phyloP scores from a whole-genome alignment of 345 rosid genomes.

The Ceriops decandra region DNA sequence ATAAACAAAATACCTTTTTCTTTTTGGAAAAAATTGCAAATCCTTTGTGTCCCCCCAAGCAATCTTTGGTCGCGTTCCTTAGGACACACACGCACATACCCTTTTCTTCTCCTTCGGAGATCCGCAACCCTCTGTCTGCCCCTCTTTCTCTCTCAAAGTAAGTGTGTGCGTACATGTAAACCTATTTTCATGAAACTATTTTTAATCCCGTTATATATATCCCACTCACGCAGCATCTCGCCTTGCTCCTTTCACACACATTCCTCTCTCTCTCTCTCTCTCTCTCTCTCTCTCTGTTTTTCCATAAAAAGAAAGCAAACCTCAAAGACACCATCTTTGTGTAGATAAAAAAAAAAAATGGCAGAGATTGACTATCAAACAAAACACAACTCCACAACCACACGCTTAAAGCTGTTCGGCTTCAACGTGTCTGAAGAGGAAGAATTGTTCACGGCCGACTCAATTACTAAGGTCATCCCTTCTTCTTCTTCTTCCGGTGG shows the following conservation, averaged over 20 bases:
- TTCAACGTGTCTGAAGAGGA: conserved; percentile 72
- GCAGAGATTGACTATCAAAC: conserved; percentile 48
- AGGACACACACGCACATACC: conserved; percentile 5
- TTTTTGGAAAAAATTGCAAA: conserved; percentile 17
- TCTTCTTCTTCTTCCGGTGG: conserved; percentile 7
- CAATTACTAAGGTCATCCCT: neutral
- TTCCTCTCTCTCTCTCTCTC: conserved; percentile 6
- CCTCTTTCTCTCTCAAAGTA: neutral
- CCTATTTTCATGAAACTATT: conserved; percentile 8
- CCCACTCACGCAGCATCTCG: conserved; percentile 35
- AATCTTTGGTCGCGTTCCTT: conserved; percentile 48
- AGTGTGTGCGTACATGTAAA: too few relatives aligned
- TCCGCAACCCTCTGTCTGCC: conserved; percentile 43
- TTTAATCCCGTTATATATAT: conserved; percentile 32
- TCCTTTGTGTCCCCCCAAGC: conserved; percentile 41
- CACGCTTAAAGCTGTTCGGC: conserved; percentile 83
- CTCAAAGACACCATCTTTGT: neutral
- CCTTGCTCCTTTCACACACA: conserved; percentile 10
- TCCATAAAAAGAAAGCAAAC: neutral
- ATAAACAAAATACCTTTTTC: too few relatives aligned
- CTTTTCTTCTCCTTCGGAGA: conserved; percentile 48
- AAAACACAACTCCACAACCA: conserved; percentile 24
- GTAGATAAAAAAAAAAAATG: conserved; percentile 24
- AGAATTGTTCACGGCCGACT: conserved; percentile 6
- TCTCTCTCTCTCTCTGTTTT: conserved; percentile 11